Evolutionary conservation across 2,329 filamentous ascomycete genomes (phyloP).

Genomic region (Botrytis galanthina): DNA sequence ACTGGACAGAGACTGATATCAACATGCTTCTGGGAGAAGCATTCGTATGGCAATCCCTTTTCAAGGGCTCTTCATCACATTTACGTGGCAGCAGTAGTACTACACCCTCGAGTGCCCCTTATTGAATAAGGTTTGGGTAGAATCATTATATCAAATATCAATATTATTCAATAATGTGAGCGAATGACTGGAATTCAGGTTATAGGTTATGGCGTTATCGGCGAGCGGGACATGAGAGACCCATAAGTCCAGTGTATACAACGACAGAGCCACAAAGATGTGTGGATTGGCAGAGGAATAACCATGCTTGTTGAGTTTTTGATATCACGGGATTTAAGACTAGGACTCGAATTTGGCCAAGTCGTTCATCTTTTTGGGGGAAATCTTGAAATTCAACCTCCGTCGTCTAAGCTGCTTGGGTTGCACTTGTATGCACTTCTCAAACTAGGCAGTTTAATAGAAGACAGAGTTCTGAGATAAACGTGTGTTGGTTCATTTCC

Average conservation of each 20-base stretch:
- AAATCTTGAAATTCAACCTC: background rate
- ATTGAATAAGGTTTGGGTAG: background rate
- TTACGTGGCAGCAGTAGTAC: slow-evolving; percentile 53
- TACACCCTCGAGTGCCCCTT: slow-evolving; percentile 31
- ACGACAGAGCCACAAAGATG: background rate
- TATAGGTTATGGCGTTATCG: slow-evolving; percentile 13
- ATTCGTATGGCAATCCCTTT: slow-evolving; percentile 97
- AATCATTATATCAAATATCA: background rate
- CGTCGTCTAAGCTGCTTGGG: background rate
- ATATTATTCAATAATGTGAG: background rate
- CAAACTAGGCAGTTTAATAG: background rate
- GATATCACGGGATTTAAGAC: background rate
- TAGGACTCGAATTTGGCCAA: background rate
- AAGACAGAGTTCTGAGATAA: background rate
- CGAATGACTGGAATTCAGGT: background rate
- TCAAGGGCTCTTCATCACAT: slow-evolving; percentile 91
- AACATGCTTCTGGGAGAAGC: slow-evolving; percentile 93
- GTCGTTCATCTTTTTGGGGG: background rate
- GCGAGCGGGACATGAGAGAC: background rate
- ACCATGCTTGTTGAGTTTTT: background rate
- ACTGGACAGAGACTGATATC: slow-evolving; percentile 98
- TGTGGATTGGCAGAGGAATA: background rate
- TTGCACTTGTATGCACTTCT: background rate
- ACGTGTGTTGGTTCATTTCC: background rate
- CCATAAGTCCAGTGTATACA: background rate